Conservation (phyloP, 306 rosid species). For the Morella rubra region DNA sequence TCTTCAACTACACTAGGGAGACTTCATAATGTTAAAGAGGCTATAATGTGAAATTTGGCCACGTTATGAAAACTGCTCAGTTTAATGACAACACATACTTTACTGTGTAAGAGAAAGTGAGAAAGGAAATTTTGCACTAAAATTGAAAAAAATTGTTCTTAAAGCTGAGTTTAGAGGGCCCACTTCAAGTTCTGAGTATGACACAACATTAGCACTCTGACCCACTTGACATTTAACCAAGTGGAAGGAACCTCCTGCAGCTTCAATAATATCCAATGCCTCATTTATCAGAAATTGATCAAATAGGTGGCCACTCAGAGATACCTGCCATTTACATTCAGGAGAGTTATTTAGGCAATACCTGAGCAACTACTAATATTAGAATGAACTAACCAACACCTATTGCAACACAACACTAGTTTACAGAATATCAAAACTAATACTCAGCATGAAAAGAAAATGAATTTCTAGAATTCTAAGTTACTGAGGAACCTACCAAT, state of each 20-base stretch:
- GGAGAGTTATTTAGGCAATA: slow-evolving; percentile 32
- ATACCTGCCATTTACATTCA: slow-evolving; percentile 59
- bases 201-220: slow-evolving; percentile 60
- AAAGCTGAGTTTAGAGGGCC: slow-evolving; percentile 19
- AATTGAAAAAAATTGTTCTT: neutral
- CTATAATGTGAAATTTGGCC: neutral
- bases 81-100: neutral
- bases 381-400: slow-evolving; percentile 7
- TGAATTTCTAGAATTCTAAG: slow-evolving; percentile 7
- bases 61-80: neutral
- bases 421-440: neutral
- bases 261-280: slow-evolving; percentile 93
- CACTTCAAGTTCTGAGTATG: slow-evolving; percentile 92
- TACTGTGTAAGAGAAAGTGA: neutral
- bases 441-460: slow-evolving; percentile 4
- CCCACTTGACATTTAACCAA: slow-evolving; percentile 81
- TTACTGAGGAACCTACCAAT: slow-evolving; percentile 49
- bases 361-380: slow-evolving; percentile 8
- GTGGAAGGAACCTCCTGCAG: slow-evolving; percentile 87
- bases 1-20: neutral
- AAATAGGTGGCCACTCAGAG: slow-evolving; percentile 89
- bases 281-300: slow-evolving; percentile 85
- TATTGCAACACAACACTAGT: neutral
- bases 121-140: neutral
- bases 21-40: no score